These are phyloP conservation scores for Tolypocladium tropicale DNA, from an alignment of 2,329 filamentous ascomycete genomes.

Conservation along the genomic window DNA sequence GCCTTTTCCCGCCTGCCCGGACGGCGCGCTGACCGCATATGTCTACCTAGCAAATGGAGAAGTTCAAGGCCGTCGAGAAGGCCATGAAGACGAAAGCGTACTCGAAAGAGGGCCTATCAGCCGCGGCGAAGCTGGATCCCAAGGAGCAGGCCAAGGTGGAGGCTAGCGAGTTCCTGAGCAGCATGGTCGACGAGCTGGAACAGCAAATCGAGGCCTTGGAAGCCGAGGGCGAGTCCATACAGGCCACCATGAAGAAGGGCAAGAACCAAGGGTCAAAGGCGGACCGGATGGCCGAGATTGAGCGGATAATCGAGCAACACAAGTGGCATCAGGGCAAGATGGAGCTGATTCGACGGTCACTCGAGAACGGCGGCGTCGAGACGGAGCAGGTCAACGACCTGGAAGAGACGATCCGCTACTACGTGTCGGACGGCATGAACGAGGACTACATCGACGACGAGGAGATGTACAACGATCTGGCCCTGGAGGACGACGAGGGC, in stretches of 20 bases:
- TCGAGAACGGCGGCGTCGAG: slow-evolving; percentile 90
- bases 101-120: slow-evolving; percentile 92
- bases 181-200: slow-evolving; percentile 85
- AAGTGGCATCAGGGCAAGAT: slow-evolving; percentile 95
- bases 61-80: slow-evolving; percentile 99
- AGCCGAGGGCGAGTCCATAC: slow-evolving; percentile 77
- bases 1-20: background rate
- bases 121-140: slow-evolving; percentile 89
- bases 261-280: slow-evolving; percentile 78
- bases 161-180: slow-evolving; percentile 72
- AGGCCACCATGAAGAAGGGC: slow-evolving; percentile 87
- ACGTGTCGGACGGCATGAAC: slow-evolving; percentile 81
- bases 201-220: slow-evolving; percentile 88
- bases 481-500: slow-evolving; percentile 86
- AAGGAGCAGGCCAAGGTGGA: slow-evolving; percentile 94
- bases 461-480: slow-evolving; percentile 87
- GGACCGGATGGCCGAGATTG: slow-evolving; percentile 80
- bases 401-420: slow-evolving; percentile 90
- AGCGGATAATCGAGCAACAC: slow-evolving; percentile 76
- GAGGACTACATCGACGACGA: slow-evolving; percentile 92
- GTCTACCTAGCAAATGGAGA: slow-evolving; percentile 79
- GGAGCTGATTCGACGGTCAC: slow-evolving; percentile 76
- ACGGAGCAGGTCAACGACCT: slow-evolving; percentile 77
- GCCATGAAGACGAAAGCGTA: slow-evolving; percentile 99
- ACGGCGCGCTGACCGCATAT: background rate